Conservation (phyloP, 2,329 filamentous ascomycete genomes). For the Beauveria medogensis region DNA sequence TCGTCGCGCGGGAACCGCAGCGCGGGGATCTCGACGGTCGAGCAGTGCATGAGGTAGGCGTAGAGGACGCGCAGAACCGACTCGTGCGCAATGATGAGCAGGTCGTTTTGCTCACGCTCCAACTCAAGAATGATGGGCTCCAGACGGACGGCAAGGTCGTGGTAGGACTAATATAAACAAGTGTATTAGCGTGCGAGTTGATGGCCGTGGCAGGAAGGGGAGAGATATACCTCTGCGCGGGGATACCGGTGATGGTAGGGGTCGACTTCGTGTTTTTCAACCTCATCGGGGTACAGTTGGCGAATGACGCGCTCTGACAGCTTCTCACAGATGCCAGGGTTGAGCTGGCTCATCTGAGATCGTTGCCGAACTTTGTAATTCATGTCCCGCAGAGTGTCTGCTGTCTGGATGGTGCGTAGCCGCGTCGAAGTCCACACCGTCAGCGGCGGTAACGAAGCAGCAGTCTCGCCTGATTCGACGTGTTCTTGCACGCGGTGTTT, state of each 20-base stretch:
- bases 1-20: slow-evolving; percentile 92
- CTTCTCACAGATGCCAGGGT: slow-evolving; percentile 92
- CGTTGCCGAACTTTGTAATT: slow-evolving; percentile 85
- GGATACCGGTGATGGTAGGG: slow-evolving; percentile 97
- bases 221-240: slow-evolving; percentile 65
- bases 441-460: slow-evolving; percentile 66
- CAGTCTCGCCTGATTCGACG: slow-evolving; percentile 57
- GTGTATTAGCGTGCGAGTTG: slow-evolving; percentile 7
- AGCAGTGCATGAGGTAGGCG: slow-evolving; percentile 97
- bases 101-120: slow-evolving; percentile 91
- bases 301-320: slow-evolving; percentile 79
- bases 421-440: slow-evolving; percentile 94
- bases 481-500: slow-evolving; percentile 78
- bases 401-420: slow-evolving; percentile 82
- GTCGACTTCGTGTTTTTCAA: slow-evolving; percentile 85
- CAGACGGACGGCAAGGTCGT: slow-evolving; percentile 93
- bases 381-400: slow-evolving; percentile 66
- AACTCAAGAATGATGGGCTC: slow-evolving; percentile 97
- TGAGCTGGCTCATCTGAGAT: slow-evolving; percentile 94
- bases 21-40: slow-evolving; percentile 85
- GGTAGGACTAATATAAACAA: slow-evolving; percentile 66
- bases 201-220: background rate
- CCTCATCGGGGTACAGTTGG: slow-evolving; percentile 78
- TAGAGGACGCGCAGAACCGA: slow-evolving; percentile 96
- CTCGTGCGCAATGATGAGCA: slow-evolving; percentile 97